Base-by-base conservation (phyloP, 352 stramenopile species). In the Phytophthora hibernalis region DNA sequence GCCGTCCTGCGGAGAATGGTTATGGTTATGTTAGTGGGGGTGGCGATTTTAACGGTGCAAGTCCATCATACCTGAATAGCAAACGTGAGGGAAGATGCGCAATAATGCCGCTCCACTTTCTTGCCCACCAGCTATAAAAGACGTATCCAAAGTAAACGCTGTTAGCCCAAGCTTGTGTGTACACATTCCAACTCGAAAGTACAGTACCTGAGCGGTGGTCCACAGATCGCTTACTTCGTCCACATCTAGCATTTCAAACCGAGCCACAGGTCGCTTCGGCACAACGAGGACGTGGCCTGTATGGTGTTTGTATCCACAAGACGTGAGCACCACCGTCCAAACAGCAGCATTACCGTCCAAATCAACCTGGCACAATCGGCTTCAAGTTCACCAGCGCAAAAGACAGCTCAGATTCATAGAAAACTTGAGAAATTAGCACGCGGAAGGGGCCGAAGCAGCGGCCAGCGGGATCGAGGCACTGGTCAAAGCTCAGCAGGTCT, bases 351-450 rank as follows among this genome's bases (percentile, higher is more conserved):
- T 18, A 15, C 5, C 16, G 13, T 38, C 20, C 10, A 15, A 15
- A 50, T 28, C 16, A 52, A 89, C 84, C 93, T 69, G 82, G 79
- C 28, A 98, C 92, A 60, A 98, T 97, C 1, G 95, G 96, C 54
- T 97, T 97, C 31, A 99, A 77, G 66, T 98, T 98, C 22, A 98
- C 94, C 68, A 98, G 83, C 26, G 85, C 91, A 31, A 88, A 87
- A 2, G 80, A 91, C 10, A 82, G 57, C 5, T 58, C 9, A 5
- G 77, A 85, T 50, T 90, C 61, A 56, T 83, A 83, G 56, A 94
- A 94, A 1, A 94, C 50, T 60, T 94, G 75, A 5, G 70, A 72
- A 20, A 65, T 44, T 2, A 63, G 33, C 5, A 96, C 72, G 8
- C 70, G 68, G 47, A 81, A 76, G 24, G 76, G 62, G 3, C 82